A percentile compares a stretch with the other conserved stretches of the same genome.
Evolutionary conservation across 495 filamentous ascomycete species (phyloP).

Genomic region (Durotheca rogersii): DNA sequence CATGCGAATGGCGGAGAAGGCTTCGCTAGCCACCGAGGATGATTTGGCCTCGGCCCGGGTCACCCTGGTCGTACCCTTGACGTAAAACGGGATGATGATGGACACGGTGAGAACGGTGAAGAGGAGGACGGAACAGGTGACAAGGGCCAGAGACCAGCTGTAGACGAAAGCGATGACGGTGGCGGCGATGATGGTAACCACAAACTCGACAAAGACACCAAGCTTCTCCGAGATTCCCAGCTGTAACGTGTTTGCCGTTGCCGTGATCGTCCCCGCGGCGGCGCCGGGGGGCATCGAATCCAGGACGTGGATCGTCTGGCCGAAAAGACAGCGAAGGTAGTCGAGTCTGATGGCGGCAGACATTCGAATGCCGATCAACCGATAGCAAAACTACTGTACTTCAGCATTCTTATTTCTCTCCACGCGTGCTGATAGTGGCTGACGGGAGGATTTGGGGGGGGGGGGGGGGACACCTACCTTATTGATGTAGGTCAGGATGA

Average conservation of each 20-base stretch:
- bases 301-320: conserved; percentile 56
- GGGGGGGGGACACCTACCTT: conserved; percentile 44
- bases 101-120: conserved; percentile 56
- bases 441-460: too few relatives aligned
- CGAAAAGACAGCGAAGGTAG: conserved; percentile 54
- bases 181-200: conserved; percentile 44
- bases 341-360: conserved; percentile 53
- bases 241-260: conserved; percentile 59
- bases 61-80: conserved; percentile 50
- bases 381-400: conserved; percentile 42
- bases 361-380: conserved; percentile 53
- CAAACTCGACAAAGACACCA: conserved; percentile 45
- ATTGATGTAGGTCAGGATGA: conserved; percentile 48
- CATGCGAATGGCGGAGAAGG: conserved; percentile 57
- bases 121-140: conserved; percentile 57
- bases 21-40: conserved; percentile 59
- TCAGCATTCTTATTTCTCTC: conserved; percentile 19
- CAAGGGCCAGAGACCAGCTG: conserved; percentile 58
- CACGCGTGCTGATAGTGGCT: neutral
- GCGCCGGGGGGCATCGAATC: conserved; percentile 57
- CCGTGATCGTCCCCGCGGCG: conserved; percentile 60
- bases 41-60: conserved; percentile 52
- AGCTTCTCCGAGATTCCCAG: conserved; percentile 60
- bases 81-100: conserved; percentile 58
- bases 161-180: conserved; percentile 56